These are phyloP conservation scores for Cytospora leucostoma DNA, from an alignment of 2,329 filamentous ascomycete genomes.

Conservation along the genomic window DNA sequence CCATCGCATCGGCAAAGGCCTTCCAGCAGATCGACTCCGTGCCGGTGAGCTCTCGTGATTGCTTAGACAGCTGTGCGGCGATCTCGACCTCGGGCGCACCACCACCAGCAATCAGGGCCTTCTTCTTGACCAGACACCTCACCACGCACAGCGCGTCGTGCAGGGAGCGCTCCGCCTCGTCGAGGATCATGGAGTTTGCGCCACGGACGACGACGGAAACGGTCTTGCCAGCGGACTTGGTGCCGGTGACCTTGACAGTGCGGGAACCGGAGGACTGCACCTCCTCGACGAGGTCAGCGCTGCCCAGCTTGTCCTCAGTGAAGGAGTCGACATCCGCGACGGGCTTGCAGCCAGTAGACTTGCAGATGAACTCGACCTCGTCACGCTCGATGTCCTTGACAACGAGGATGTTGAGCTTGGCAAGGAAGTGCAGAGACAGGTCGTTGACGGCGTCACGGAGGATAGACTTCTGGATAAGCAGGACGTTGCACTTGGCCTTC, in stretches of 20 bases:
- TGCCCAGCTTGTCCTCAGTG: conserved; percentile 95
- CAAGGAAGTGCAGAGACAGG: conserved; percentile 93
- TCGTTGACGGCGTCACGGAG: conserved; percentile 97
- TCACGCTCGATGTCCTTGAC: conserved; percentile 98
- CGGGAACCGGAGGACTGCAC: conserved; percentile 82
- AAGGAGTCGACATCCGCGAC: conserved; percentile 98
- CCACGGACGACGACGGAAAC: conserved; percentile 93
- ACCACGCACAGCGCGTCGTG: conserved; percentile 98
- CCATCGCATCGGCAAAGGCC: conserved; percentile 95
- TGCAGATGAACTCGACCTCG: conserved; percentile 99
- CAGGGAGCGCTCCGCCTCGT: conserved; percentile 94
- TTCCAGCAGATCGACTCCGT: conserved; percentile 99
- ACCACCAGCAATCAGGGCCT: conserved; percentile 95
- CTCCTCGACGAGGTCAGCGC: conserved; percentile 92
- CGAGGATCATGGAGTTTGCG: conserved; percentile 90
- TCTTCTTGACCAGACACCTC: conserved; percentile 97
- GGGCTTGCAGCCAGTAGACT: conserved; percentile 97
- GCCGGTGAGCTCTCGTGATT: conserved; percentile 79
- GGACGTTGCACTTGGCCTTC: conserved; percentile 99
- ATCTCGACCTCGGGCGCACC: conserved; percentile 97
- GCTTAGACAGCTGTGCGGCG: conserved; percentile 79
- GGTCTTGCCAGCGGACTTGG: conserved; percentile 81
- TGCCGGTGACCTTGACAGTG: conserved; percentile 93
- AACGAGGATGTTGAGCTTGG: conserved; percentile 92
- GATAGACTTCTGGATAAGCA: conserved; percentile 98